Base-by-base conservation (phyloP, 2,329 filamentous ascomycete genomes). In the Diaporthe sp. region DNA sequence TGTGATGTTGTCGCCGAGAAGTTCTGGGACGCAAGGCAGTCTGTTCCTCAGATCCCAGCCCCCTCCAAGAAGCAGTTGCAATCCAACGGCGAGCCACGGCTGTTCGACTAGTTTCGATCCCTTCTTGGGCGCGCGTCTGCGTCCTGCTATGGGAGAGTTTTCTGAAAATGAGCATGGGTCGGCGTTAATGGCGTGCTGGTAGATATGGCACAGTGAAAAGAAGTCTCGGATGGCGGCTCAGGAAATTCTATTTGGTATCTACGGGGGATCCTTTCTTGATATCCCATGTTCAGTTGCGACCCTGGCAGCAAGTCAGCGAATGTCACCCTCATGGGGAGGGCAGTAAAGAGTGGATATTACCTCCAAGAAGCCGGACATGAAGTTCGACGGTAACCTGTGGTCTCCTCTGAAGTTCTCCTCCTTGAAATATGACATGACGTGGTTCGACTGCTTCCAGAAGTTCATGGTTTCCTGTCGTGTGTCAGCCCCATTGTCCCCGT, bases 381-480 rank as follows among this genome's bases (percentile, higher is more conserved):
- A 99, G 88, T 91, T 97, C 81, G 92, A 92, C 53, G 96, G 96
- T 86, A 98, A 87, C 84, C 91, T 92, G 80, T 95, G 84, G 89
- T 94, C 84, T 92, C 95, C 88, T 92, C 95, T 87, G 83, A 91
- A 91, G 85, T 90, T 91, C 85, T 98, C 96, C 81, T 92, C 90
- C 83, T 96, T 92, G 90, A 98, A 99, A 87, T 98, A 99, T 81
- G 97, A 95, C 91, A 99, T 95, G 80, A 99, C 91, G 85, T 99
- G 97, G 78, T 94, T 94, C 77, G 96, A 90, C 87, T 99, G 97
- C 87, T 98, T 98, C 97, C 97, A 99, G 90, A 94, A 99, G 88
- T 99, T 99, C 89, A 99, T 92, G 72, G 94, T 99, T 90, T 99
- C 97, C 96, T 98, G 80, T 72, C 19, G 44, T 46, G 46, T 9